Base-by-base conservation (phyloP, 352 stramenopile genomes). In the Peronospora farinosa region DNA sequence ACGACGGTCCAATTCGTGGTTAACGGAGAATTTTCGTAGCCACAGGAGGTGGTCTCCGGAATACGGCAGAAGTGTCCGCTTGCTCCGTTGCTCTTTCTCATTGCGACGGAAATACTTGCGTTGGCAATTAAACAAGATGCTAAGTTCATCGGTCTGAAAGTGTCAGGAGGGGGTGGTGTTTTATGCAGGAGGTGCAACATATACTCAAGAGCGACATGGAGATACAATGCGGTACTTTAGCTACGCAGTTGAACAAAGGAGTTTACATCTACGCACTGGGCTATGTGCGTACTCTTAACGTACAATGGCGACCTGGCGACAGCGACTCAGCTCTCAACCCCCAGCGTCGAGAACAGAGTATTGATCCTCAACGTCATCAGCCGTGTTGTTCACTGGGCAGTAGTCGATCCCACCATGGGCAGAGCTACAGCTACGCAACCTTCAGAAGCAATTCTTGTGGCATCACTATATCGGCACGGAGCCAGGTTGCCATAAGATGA, bases 381-480 rank as follows among this genome's bases (percentile, higher is more conserved):
- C 35, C 12, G 10, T 54, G 15, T n/a, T 54, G 7, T 46, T 46
- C 15, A 46, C 47, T 1, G 16, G 5, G 37, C 37, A 25, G 36
- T 11, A 9, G 46, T 54, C 19, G 1, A 30, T 40, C 1, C 47
- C 36, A 3, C 23, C 17, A 4, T 46, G 37, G 37, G 27, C 37
- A 8, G 47, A 38, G n/a, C 38, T 1, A 11, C n/a, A 54, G 7
- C 10, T 46, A 6, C 7, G 5, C 1, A 32, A 46, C 7, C 3
- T 54, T 3, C 19, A 54, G 11, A 54, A 54, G 8, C 21, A 45
- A 11, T 54, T 54, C n/a, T 32, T 46, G 5, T 46, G 37, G 37
- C 11, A 31, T 2, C 37, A 46, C 6, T 28, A 30, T 0, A 55
- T 30, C 5, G 23, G 2, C 9, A 38, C 39, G 13, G 39, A 38